A percentile compares a stretch with the other conserved stretches of the same genome.
These are phyloP conservation scores for Fistulifera pelliculosa DNA, from an alignment of 108 stramenopile genomes.

Conservation along the genomic window DNA sequence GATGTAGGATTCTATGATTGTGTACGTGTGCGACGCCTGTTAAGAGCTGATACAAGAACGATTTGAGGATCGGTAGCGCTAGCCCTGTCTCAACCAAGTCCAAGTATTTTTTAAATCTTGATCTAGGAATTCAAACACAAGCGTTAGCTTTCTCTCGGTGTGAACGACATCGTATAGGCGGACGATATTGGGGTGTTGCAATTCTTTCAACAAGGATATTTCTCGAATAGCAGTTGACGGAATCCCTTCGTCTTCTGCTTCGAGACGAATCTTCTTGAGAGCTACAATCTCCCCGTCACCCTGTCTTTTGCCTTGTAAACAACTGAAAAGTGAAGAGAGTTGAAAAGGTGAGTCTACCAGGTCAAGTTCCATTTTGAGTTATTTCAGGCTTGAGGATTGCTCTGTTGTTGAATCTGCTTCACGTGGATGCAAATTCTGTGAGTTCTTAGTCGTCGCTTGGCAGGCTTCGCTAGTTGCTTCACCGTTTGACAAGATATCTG, in stretches of 20 bases:
- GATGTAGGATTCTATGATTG: slow-evolving; percentile 92
- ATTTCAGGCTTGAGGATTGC: too few species aligned
- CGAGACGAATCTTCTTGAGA: slow-evolving; percentile 90
- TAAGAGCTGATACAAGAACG: slow-evolving; percentile 95
- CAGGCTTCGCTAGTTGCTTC: too few species aligned
- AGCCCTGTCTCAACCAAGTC: slow-evolving; percentile 92
- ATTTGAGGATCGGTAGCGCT: slow-evolving; percentile 84
- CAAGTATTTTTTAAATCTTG: slow-evolving; percentile 95
- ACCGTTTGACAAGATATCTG: too few species aligned
- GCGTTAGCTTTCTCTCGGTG: slow-evolving; percentile 90
- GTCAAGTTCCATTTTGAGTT: too few species aligned
- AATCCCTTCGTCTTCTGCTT: slow-evolving; percentile 91
- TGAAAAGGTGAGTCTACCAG: too few species aligned
- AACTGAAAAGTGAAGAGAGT: too few species aligned
- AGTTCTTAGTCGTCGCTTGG: too few species aligned
- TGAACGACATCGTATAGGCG: slow-evolving; percentile 98
- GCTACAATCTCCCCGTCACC: slow-evolving; percentile 88
- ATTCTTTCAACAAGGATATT: slow-evolving; percentile 72
- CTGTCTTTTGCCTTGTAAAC: slow-evolving; percentile 99
- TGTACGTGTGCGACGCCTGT: slow-evolving; percentile 98
- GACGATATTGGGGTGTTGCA: slow-evolving; percentile 93
- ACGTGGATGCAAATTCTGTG: too few species aligned
- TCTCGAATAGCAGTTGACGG: slow-evolving; percentile 92
- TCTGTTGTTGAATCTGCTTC: too few species aligned
- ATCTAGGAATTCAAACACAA: slow-evolving; percentile 99